These are phyloP conservation scores for Phytophthora syringae DNA, from an alignment of 352 stramenopile species.

Conservation along the genomic window DNA sequence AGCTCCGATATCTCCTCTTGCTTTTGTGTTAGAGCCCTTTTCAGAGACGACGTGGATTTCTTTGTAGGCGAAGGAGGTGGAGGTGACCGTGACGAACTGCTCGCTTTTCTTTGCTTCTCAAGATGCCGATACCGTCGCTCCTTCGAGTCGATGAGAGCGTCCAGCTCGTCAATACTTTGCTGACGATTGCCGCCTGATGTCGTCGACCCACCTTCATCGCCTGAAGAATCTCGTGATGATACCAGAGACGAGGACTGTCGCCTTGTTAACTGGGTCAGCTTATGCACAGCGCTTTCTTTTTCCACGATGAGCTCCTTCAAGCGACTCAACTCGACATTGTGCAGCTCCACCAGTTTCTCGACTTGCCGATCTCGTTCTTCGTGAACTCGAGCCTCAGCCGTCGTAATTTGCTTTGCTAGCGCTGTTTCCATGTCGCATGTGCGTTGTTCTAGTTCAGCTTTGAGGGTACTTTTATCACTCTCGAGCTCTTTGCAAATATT, in stretches of 20 bases:
- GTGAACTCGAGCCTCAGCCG: constrained; percentile 43
- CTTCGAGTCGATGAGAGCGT: constrained; percentile 46
- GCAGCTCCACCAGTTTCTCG: constrained; percentile 45
- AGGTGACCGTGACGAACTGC: constrained; percentile 14
- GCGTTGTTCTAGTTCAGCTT: constrained; percentile 29
- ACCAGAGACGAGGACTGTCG: constrained; percentile 34
- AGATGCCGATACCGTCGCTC: constrained; percentile 31
- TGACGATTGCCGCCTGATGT: constrained; percentile 26
- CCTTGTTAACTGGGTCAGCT: constrained; percentile 15
- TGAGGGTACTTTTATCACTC: constrained; percentile 22
- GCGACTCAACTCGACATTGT: constrained; percentile 43
- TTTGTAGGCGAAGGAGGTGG: constrained; percentile 21
- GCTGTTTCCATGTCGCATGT: constrained; percentile 45
- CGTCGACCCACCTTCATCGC: constrained; percentile 17
- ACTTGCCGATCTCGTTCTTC: constrained; percentile 48
- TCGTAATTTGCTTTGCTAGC: constrained; percentile 34
- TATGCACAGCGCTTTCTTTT: constrained; percentile 1
- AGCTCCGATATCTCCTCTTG: constrained; percentile 51
- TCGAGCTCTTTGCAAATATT: constrained; percentile 33
- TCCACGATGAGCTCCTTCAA: constrained; percentile 24
- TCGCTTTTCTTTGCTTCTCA: constrained; percentile 23
- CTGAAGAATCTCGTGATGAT: constrained; percentile 23
- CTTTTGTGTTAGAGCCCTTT: constrained; percentile 44
- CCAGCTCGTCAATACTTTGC: constrained; percentile 46
- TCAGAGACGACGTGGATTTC: constrained; percentile 23